These are phyloP conservation scores for Agastache rugosa DNA, from an alignment of 257 asterid genomes.

Conservation along the genomic window DNA sequence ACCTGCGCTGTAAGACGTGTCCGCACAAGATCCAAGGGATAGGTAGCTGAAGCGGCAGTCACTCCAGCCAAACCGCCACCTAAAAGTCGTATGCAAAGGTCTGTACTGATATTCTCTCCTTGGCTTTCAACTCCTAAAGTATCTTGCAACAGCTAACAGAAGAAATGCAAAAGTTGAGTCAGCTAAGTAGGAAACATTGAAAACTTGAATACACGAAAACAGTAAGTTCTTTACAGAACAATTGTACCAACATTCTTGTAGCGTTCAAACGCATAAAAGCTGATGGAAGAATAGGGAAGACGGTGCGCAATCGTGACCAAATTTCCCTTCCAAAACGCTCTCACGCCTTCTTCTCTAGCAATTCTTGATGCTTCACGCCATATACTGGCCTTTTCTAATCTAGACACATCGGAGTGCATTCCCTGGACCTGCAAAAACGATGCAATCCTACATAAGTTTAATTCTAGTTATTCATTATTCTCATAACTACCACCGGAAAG, in stretches of 20 bases:
- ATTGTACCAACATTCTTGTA: slow-evolving; percentile 88
- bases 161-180: slow-evolving; percentile 8
- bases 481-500: not conserved
- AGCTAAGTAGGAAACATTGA: slow-evolving; percentile 24
- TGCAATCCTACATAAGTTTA: not conserved
- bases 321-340: slow-evolving; percentile 92
- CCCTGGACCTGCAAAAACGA: slow-evolving; percentile 64
- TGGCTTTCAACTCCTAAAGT: slow-evolving; percentile 60
- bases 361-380: slow-evolving; percentile 75
- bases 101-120: slow-evolving; percentile 66
- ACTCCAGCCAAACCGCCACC: slow-evolving; percentile 94
- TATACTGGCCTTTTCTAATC: slow-evolving; percentile 64
- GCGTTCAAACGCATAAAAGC: slow-evolving; percentile 82
- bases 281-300: slow-evolving; percentile 84
- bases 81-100: slow-evolving; percentile 69
- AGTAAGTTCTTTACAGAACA: slow-evolving; percentile 45
- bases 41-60: slow-evolving; percentile 84
- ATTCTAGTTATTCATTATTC: slow-evolving; percentile 12
- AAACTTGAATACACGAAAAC: not conserved
- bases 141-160: slow-evolving; percentile 57
- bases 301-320: slow-evolving; percentile 87
- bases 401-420: slow-evolving; percentile 68
- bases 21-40: slow-evolving; percentile 87
- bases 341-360: slow-evolving; percentile 73
- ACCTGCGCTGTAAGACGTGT: slow-evolving; percentile 89